A percentile compares a stretch with the other conserved stretches of the same genome.
phyloP scores from a whole-genome alignment of 192 early-diverging fungal species.

The Backusella morwellensis region DNA sequence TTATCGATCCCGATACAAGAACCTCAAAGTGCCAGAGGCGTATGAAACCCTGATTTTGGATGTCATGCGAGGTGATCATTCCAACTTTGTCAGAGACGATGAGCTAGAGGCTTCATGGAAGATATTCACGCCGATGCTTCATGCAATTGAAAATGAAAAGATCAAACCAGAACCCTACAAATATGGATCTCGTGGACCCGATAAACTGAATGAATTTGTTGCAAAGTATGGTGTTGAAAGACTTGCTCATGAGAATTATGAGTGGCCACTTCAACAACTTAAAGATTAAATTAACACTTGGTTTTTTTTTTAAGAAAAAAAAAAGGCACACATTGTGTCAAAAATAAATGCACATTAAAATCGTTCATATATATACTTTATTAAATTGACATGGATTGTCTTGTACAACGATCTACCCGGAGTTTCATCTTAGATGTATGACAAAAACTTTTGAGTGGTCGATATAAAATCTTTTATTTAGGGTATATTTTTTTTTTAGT shows the following conservation, averaged over 20 bases:
- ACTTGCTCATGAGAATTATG: constrained; percentile 35
- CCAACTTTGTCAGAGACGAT: constrained; percentile 92
- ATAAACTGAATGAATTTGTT: constrained; percentile 74
- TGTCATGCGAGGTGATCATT: constrained; percentile 88
- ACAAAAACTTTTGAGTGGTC: neutral
- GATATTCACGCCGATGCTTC: constrained; percentile 95
- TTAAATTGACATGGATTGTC: too few species aligned
- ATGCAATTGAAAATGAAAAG: constrained; percentile 69
- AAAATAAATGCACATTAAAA: too few species aligned
- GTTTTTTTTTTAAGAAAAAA: too few species aligned
- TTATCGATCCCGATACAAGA: constrained; percentile 86
- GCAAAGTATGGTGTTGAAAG: constrained; percentile 53
- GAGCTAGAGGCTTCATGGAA: constrained; percentile 97
- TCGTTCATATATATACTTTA: too few species aligned
- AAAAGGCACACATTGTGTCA: too few species aligned
- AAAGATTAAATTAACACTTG: neutral
- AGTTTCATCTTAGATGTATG: neutral
- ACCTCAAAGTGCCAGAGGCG: constrained; percentile 91
- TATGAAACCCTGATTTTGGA: constrained; percentile 95
- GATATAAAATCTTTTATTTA: neutral
- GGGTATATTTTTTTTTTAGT: neutral
- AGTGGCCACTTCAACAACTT: constrained; percentile 43
- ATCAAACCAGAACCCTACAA: constrained; percentile 63
- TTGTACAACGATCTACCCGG: neutral
- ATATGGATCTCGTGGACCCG: constrained; percentile 85